Conservation (phyloP, 345 rosid genomes). For the Chamaenerion angustifolium region DNA sequence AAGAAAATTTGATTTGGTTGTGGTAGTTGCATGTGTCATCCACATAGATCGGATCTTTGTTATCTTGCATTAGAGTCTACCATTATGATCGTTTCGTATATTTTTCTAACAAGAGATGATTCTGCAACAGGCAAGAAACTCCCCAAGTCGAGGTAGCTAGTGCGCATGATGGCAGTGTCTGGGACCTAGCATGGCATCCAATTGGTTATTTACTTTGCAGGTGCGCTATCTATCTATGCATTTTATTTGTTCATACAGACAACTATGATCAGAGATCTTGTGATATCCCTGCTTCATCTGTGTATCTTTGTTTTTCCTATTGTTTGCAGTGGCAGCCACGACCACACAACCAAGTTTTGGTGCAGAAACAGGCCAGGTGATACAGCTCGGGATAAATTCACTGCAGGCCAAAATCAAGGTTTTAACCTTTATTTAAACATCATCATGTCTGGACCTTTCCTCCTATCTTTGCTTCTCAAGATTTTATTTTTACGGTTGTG, state of each 20-base stretch:
- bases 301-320: conserved; percentile 1
- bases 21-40: no score
- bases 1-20: no score
- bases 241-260: not conserved
- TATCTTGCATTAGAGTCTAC: no score
- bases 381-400: conserved; percentile 74
- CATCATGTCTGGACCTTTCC: no score
- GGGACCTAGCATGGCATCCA: conserved; percentile 99
- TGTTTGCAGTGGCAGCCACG: conserved; percentile 90
- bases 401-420: no score
- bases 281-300: not conserved
- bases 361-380: conserved; percentile 56
- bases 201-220: conserved; percentile 98
- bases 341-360: conserved; percentile 7
- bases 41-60: no score
- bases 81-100: not conserved
- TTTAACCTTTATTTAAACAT: no score
- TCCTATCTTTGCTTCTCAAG: not conserved
- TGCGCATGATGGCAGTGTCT: conserved; percentile 90
- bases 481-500: not conserved
- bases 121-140: conserved; percentile 65
- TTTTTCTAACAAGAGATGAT: conserved; percentile 10
- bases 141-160: conserved; percentile 76
- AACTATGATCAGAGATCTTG: not conserved
- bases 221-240: conserved; percentile 16